These are phyloP conservation scores for Letharia columbiana DNA, from an alignment of 495 filamentous ascomycete species.

Conservation along the genomic window DNA sequence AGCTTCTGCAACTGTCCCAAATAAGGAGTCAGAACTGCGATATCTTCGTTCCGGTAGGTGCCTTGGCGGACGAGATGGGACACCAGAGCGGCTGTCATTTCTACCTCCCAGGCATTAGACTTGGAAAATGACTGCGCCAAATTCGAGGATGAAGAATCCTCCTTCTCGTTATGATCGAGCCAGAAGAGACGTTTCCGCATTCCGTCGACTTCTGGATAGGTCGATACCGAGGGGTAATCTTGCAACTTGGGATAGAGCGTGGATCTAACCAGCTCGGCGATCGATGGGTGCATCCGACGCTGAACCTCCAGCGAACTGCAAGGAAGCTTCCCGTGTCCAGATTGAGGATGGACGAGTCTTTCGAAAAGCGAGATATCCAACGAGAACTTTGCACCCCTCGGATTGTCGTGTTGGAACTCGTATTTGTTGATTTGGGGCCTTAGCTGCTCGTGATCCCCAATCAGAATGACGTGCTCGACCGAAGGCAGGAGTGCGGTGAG, in stretches of 20 bases:
- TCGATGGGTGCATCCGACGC: constrained; percentile 68
- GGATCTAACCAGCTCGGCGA: constrained; percentile 49
- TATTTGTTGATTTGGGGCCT: constrained; percentile 62
- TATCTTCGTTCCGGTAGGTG: constrained; percentile 53
- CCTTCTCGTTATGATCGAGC: constrained; percentile 56
- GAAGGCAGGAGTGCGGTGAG: constrained; percentile 60
- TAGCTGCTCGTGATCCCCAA: constrained; percentile 70
- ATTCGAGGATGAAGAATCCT: constrained; percentile 38
- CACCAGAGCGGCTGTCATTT: constrained; percentile 57
- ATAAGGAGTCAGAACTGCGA: constrained; percentile 74
- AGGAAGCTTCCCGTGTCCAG: constrained; percentile 35
- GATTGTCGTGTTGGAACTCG: constrained; percentile 51
- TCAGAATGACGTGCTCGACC: constrained; percentile 64
- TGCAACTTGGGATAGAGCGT: constrained; percentile 58
- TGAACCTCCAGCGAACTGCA: constrained; percentile 55
- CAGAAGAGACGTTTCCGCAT: constrained; percentile 63
- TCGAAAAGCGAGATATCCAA: constrained; percentile 65
- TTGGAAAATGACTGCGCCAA: constrained; percentile 36
- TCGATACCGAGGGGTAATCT: constrained; percentile 44
- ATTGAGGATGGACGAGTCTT: constrained; percentile 45
- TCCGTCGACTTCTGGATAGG: constrained; percentile 54
- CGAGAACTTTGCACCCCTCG: constrained; percentile 44
- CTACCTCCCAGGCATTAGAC: constrained; percentile 59
- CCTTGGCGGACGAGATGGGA: constrained; percentile 67
- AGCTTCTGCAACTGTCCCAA: constrained; percentile 62